These are phyloP conservation scores for Ophiostoma himal-ulmi DNA, from an alignment of 2,329 filamentous ascomycete species.

Conservation along the genomic window DNA sequence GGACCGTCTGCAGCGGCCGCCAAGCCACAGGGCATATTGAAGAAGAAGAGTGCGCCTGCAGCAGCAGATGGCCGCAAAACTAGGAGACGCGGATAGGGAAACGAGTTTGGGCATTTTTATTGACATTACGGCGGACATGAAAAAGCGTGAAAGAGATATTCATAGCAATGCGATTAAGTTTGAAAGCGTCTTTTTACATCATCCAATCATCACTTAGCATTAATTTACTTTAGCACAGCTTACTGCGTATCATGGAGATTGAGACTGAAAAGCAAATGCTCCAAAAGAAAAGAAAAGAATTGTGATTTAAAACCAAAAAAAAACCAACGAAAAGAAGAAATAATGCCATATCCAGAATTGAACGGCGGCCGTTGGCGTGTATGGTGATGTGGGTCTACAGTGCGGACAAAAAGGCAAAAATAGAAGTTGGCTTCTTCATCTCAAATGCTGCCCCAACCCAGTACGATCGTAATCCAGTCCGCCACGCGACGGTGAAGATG, in stretches of 20 bases:
- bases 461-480: constrained; percentile 60
- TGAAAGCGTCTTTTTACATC: no score
- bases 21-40: not conserved
- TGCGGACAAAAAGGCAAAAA: constrained; percentile 28
- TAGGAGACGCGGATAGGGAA: not conserved
- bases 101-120: no score
- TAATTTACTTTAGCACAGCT: no score
- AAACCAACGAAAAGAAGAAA: not conserved
- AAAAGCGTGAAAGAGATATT: no score
- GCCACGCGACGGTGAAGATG: constrained; percentile 65
- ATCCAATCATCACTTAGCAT: no score
- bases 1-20: no score
- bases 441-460: constrained; percentile 52
- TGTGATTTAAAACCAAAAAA: not conserved
- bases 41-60: not conserved
- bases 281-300: no score
- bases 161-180: no score
- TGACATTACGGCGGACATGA: no score
- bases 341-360: not conserved
- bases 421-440: constrained; percentile 48
- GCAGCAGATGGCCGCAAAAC: not conserved
- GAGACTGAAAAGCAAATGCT: no score
- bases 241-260: no score
- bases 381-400: not conserved
- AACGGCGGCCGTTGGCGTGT: not conserved